Evolutionary conservation across 495 filamentous ascomycete genomes (phyloP), one percentile per base, ranked within the genome.

Genomic region (Penicillium maclennaniae): DNA sequence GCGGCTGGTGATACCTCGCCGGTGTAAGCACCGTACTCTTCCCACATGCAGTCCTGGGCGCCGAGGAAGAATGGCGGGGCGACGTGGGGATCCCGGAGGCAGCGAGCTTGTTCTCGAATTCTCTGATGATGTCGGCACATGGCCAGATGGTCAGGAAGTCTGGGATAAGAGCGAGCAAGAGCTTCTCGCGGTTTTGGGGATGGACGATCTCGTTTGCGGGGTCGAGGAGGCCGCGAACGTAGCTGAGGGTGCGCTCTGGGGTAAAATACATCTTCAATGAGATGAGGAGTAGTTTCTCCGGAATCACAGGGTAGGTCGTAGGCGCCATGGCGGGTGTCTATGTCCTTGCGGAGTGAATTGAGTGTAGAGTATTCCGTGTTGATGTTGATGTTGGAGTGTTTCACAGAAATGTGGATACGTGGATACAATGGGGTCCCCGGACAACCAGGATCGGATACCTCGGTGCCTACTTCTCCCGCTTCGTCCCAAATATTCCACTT

Each of bases 211-310:
- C 51, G 62, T 69, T 67, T 40, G 58, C 38, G 47, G 75, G 77
- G 43, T 74, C 60, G 19, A 85, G 73, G 37, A 91, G 71, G 49
- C 72, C 69, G 40, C 71, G 63, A 53, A 86, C 71, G 73, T 89
- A 95, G 42, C 71, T 58, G 47, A 74, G 70, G 14, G 89, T 91
- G 49, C 73, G 72, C 17, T 79, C 68, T 19, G 84, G 79, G 69
- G 81, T 80, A 69, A 92, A 92, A 77, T 92, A 92, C 83, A 91
- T 88, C 65, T 95, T 92, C 20, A 88, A 79, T 47, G 83, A 88
- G 66, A 92, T 84, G 63, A 88, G 87, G 45, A 95, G 79, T 47
- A 92, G 76, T 51, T 81, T 86, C 54, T 81, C 75, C n/a, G 79
- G 80, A 16, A 83, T 72, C 14, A 70, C 51, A 42, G 79, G 72